These are phyloP conservation scores for Gracilariopsis chorda DNA, from an alignment of 23 red algal genomes.

Conservation along the genomic window DNA sequence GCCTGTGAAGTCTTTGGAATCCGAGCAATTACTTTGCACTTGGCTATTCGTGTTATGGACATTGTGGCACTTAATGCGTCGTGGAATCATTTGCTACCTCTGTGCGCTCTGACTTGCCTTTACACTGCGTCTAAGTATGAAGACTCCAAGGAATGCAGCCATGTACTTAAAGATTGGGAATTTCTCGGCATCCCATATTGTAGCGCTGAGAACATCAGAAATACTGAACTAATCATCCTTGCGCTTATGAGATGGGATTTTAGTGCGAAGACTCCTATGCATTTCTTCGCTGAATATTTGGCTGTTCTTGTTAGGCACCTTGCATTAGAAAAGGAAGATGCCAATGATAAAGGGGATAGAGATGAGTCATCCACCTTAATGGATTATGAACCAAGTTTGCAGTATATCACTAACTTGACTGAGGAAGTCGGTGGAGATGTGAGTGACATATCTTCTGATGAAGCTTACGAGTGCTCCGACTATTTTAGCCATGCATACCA, in stretches of 20 bases:
- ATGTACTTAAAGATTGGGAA: background rate
- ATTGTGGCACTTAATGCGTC: background rate
- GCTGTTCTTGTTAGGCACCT: background rate
- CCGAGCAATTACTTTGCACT: constrained; percentile 10
- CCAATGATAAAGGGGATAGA: background rate
- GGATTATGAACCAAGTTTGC: background rate
- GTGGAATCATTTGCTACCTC: background rate
- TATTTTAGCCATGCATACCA: no score
- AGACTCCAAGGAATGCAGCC: background rate
- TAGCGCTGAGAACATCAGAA: constrained; percentile 9
- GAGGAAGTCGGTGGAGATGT: background rate
- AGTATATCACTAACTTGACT: background rate
- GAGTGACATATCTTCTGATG: background rate
- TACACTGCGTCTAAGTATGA: constrained; percentile 43
- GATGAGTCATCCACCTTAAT: background rate
- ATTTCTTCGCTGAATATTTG: constrained; percentile 31
- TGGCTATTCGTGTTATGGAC: constrained; percentile 22
- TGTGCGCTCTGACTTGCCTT: constrained; percentile 6
- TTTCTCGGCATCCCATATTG: background rate
- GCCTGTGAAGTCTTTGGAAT: background rate
- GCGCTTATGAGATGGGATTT: constrained; percentile 28
- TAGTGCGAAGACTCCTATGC: constrained; percentile 20
- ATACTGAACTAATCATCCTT: constrained; percentile 7
- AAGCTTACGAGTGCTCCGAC: background rate
- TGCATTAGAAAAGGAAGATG: background rate